Evolutionary conservation across 306 rosid species (phyloP), one percentile per base, ranked within the genome.

Genomic region (Urtica urens): DNA sequence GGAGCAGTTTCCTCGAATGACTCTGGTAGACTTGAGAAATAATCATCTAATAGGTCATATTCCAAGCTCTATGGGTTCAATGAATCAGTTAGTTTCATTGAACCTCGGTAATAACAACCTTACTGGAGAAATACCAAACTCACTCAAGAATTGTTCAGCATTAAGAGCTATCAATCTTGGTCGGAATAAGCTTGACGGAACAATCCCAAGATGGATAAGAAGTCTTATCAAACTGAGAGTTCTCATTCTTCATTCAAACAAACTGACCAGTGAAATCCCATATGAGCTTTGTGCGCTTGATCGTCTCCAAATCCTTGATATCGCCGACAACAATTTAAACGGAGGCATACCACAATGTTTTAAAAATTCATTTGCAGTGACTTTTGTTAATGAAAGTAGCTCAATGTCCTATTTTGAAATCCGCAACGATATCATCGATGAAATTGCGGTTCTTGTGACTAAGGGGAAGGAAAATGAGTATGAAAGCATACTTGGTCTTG

Each of bases 31-130:
- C 9, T 52, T 69, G 57, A 40, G 28, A 0, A 51, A 28, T 23
- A 69, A 63, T 17, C 31, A 52, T 11, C 5, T 69, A 3, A 47
- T 45, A 44, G 60, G 72, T 14, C 12, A 34, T 18, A 41, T 68
- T 49, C 68, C 73, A 14, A 12, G 8, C 48, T 60, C 64, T 20
- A 55, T 60, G 11, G 51, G 64, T n/a, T 68, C 58, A 6, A 38
- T 60, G 25, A 3, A 9, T 3, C 9, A 20, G 3, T 62, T 68
- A 2, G 3, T 11, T 22, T 26, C 64, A 6, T 22, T 68, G 30
- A 43, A 42, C 11, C 24, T 61, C 9, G 49, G 24, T 14, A 56
- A 61, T 38, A 68, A 68, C 19, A 53, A 20, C 22, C 37, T 66
- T 14, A 51, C 30, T 2, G 72, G 72, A 46, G 35, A 52, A 29